Conservation (phyloP, 257 asterid genomes). For the Fraxinus excelsior region DNA sequence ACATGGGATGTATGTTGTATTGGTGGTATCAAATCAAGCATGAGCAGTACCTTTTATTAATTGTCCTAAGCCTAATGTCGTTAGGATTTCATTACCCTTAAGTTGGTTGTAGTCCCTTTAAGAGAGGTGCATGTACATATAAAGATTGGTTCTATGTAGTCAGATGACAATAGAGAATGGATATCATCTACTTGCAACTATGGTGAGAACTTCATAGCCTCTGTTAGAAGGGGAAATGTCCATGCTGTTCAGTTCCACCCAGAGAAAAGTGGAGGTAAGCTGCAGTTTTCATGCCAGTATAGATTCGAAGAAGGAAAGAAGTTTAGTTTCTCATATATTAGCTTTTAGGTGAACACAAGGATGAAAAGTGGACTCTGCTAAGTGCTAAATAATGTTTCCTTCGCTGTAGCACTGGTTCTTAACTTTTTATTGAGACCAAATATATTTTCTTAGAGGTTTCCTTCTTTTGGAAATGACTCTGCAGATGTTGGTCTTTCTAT, state of each 20-base stretch:
- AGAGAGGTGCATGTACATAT: background rate
- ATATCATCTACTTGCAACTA: too few species aligned
- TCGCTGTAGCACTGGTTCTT: background rate
- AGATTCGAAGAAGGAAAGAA: constrained; percentile 11
- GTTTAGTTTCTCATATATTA: background rate
- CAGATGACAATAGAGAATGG: too few species aligned
- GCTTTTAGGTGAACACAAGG: background rate
- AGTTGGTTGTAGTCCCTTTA: background rate
- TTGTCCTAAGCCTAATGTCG: too few species aligned
- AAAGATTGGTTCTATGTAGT: too few species aligned
- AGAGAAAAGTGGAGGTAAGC: constrained; percentile 94
- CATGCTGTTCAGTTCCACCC: constrained; percentile 99
- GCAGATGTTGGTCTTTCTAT: constrained; percentile 93
- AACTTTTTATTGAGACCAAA: background rate
- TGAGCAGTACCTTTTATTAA: background rate
- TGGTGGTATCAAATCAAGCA: background rate
- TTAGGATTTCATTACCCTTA: background rate
- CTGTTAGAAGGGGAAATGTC: constrained; percentile 93
- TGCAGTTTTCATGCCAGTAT: background rate
- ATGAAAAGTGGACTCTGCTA: background rate
- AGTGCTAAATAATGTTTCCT: background rate
- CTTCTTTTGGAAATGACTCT: constrained; percentile 20
- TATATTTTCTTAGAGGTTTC: constrained; percentile 7
- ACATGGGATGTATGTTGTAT: background rate
- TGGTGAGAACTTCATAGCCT: too few species aligned